Conservation (phyloP, 2,329 filamentous ascomycete species). For the Calycina marina region DNA sequence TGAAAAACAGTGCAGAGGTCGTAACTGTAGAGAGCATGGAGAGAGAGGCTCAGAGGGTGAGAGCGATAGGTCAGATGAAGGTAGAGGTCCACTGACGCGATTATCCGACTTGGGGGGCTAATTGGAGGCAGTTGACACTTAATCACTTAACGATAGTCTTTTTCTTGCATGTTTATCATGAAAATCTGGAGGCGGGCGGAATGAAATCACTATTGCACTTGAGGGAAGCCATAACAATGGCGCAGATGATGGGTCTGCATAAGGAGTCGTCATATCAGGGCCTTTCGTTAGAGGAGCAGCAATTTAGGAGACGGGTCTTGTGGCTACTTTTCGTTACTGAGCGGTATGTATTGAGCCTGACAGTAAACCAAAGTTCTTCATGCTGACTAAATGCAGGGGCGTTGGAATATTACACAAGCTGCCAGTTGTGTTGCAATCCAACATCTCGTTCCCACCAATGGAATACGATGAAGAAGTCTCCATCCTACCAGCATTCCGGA, state of each 20-base stretch:
- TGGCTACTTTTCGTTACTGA: slow-evolving; percentile 36
- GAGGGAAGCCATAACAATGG: slow-evolving; percentile 35
- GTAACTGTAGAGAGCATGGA: slow-evolving; percentile 24
- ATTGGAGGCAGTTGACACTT: slow-evolving; percentile 21
- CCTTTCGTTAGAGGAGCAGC: slow-evolving; percentile 26
- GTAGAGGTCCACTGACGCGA: not conserved
- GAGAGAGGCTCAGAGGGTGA: slow-evolving; percentile 24
- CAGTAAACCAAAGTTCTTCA: not conserved
- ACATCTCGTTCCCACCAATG: slow-evolving; percentile 24
- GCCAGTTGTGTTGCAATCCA: slow-evolving; percentile 30
- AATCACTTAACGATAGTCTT: slow-evolving; percentile 32
- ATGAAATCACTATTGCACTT: slow-evolving; percentile 32
- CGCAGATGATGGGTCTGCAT: slow-evolving; percentile 34
- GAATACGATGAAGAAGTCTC: slow-evolving; percentile 27
- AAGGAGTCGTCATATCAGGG: slow-evolving; percentile 27
- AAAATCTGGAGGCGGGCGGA: slow-evolving; percentile 32
- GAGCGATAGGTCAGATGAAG: slow-evolving; percentile 13
- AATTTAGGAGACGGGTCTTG: slow-evolving; percentile 30
- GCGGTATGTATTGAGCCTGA: slow-evolving; percentile 10
- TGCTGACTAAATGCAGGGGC: slow-evolving; percentile 24
- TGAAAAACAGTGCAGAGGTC: slow-evolving; percentile 11
- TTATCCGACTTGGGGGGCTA: slow-evolving; percentile 5
- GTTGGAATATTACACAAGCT: slow-evolving; percentile 36
- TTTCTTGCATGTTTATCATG: slow-evolving; percentile 36
- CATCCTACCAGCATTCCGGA: slow-evolving; percentile 33